These are phyloP conservation scores for Aspergillus piperis DNA, from an alignment of 2,329 filamentous ascomycete species.

Conservation along the genomic window DNA sequence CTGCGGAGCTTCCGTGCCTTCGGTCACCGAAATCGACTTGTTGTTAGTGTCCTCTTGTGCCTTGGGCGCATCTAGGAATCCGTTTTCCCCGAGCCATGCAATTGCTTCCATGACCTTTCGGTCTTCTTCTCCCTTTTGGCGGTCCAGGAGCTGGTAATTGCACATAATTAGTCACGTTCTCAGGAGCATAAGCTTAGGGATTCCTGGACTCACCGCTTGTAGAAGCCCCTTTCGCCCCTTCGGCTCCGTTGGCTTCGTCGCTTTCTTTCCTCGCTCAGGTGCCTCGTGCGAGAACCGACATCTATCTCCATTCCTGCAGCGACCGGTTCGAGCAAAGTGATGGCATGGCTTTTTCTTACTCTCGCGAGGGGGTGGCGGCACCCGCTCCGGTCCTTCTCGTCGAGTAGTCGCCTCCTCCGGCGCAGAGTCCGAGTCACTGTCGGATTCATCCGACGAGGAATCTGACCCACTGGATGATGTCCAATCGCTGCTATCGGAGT, in stretches of 20 bases:
- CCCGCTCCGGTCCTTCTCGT: slow-evolving; percentile 42
- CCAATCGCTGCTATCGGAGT: slow-evolving; percentile 36
- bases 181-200: background rate
- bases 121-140: slow-evolving; percentile 46
- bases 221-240: slow-evolving; percentile 45
- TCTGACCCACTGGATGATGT: slow-evolving; percentile 43
- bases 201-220: slow-evolving; percentile 40
- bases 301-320: slow-evolving; percentile 44
- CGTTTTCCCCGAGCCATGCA: slow-evolving; percentile 44
- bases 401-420: slow-evolving; percentile 47
- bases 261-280: slow-evolving; percentile 30
- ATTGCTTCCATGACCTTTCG: slow-evolving; percentile 47
- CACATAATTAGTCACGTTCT: slow-evolving; percentile 7
- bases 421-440: slow-evolving; percentile 35
- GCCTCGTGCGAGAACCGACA: slow-evolving; percentile 48
- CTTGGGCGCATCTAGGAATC: slow-evolving; percentile 35
- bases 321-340: slow-evolving; percentile 44
- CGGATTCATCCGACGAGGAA: slow-evolving; percentile 25
- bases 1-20: background rate
- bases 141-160: slow-evolving; percentile 40
- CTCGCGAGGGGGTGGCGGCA: slow-evolving; percentile 41
- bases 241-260: slow-evolving; percentile 31
- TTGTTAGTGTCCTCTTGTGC: background rate
- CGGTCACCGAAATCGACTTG: background rate
- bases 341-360: slow-evolving; percentile 39